These are phyloP conservation scores for Alternaria solani DNA, from an alignment of 2,329 filamentous ascomycete genomes.

Conservation along the genomic window DNA sequence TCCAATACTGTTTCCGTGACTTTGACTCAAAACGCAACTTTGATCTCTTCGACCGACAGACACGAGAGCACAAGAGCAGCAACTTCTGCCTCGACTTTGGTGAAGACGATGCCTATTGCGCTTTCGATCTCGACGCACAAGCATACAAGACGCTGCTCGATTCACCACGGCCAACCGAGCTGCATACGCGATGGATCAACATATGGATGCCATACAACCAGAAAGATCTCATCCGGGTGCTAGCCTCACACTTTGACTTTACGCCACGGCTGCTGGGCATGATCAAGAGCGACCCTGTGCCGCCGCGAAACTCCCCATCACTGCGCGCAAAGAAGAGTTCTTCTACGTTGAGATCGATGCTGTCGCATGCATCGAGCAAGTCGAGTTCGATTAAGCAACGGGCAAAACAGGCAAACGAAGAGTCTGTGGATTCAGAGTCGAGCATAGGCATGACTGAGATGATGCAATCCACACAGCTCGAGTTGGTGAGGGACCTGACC, in stretches of 20 bases:
- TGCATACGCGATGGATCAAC: slow-evolving; percentile 76
- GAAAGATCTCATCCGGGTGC: slow-evolving; percentile 60
- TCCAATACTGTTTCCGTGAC: slow-evolving; percentile 57
- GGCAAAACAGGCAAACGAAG: slow-evolving; percentile 22
- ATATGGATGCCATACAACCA: slow-evolving; percentile 74
- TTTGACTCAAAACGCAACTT: slow-evolving; percentile 64
- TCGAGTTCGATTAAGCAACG: slow-evolving; percentile 24
- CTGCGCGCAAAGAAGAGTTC: slow-evolving; percentile 39
- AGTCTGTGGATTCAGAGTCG: slow-evolving; percentile 42
- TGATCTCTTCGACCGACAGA: slow-evolving; percentile 53
- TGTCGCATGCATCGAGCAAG: slow-evolving; percentile 39
- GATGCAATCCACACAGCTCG: slow-evolving; percentile 48
- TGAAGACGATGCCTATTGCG: slow-evolving; percentile 62
- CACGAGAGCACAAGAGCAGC: slow-evolving; percentile 52
- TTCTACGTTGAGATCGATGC: slow-evolving; percentile 41
- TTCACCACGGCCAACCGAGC: slow-evolving; percentile 56
- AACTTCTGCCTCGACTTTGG: slow-evolving; percentile 75
- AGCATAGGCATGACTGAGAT: slow-evolving; percentile 47
- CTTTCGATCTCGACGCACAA: slow-evolving; percentile 60
- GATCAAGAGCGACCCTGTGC: slow-evolving; percentile 66
- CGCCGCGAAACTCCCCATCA: slow-evolving; percentile 26
- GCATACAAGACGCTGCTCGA: slow-evolving; percentile 52
- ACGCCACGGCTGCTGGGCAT: slow-evolving; percentile 71
- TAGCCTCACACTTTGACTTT: slow-evolving; percentile 72
- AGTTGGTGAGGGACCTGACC: slow-evolving; percentile 52